phyloP scores from a whole-genome alignment of 2,329 filamentous ascomycete genomes.

The Xylariomycetidae sp. region DNA sequence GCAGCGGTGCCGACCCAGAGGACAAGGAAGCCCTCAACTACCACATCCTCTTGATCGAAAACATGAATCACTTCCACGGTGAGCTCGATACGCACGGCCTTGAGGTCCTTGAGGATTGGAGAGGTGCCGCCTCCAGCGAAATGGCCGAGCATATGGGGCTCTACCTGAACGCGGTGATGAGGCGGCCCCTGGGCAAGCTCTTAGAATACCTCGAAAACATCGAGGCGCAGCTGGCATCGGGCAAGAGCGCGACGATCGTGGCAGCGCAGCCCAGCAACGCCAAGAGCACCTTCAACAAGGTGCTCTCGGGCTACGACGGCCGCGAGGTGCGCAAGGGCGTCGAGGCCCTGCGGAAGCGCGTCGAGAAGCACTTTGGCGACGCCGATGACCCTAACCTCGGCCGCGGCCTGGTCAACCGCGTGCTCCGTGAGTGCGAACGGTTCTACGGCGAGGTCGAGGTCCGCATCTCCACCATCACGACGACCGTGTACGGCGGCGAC shows the following conservation, averaged over 20 bases:
- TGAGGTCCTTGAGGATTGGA: conserved; percentile 78
- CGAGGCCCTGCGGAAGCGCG: conserved; percentile 80
- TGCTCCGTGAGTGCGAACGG: conserved; percentile 56
- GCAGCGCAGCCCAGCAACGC: conserved; percentile 79
- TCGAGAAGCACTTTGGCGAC: conserved; percentile 96
- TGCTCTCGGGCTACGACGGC: conserved; percentile 72
- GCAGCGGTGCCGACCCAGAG: conserved; percentile 56
- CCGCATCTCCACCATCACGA: conserved; percentile 55
- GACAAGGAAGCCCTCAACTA: conserved; percentile 97
- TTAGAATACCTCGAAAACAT: conserved; percentile 89
- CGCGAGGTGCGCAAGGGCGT: conserved; percentile 89
- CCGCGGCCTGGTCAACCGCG: conserved; percentile 51
- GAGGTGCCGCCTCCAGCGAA: conserved; percentile 70
- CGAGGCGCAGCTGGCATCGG: conserved; percentile 63
- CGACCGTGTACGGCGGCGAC: conserved; percentile 61
- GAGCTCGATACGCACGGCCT: conserved; percentile 76
- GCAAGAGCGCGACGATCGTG: conserved; percentile 59
- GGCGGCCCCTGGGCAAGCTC: conserved; percentile 82
- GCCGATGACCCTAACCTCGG: conserved; percentile 69
- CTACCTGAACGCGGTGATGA: conserved; percentile 84
- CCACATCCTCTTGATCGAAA: conserved; percentile 95
- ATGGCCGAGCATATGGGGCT: conserved; percentile 81
- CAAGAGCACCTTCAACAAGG: conserved; percentile 78
- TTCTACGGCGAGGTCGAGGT: conserved; percentile 60
- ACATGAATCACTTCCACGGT: conserved; percentile 97